Percentiles rank a stretch among this genome's conserved stretches.
Evolutionary conservation across 768 basidiomycete genomes (phyloP).

Genomic region (Tricholomella constricta): DNA sequence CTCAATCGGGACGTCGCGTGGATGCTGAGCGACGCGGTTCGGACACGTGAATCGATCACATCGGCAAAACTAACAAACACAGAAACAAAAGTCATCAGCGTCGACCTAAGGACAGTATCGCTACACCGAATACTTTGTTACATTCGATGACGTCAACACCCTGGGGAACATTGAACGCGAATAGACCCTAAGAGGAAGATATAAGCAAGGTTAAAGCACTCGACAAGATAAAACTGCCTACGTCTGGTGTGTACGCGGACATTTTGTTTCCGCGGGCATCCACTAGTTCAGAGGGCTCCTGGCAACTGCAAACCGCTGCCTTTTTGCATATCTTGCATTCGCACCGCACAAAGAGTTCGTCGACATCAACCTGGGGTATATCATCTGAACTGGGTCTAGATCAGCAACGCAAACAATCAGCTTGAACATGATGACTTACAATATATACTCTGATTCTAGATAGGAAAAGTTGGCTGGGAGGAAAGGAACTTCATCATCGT

Average conservation of each 20-base stretch:
- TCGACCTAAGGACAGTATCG: not conserved
- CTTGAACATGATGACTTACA: conserved; percentile 34
- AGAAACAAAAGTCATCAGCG: not conserved
- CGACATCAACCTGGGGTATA: conserved; percentile 16
- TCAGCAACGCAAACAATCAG: not conserved
- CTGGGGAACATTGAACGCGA: conserved; percentile 41
- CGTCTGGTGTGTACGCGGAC: conserved; percentile 48
- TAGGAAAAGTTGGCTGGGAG: conserved; percentile 49
- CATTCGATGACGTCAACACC: conserved; percentile 66
- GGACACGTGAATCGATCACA: conserved; percentile 44
- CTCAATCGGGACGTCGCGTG: conserved; percentile 58
- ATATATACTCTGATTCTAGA: conserved; percentile 52
- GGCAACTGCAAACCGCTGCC: conserved; percentile 47
- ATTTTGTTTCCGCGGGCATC: conserved; percentile 28
- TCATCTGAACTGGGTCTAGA: conserved; percentile 15
- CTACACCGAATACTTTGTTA: conserved; percentile 46
- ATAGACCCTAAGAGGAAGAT: conserved; percentile 44
- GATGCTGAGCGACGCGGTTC: conserved; percentile 64
- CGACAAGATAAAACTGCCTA: conserved; percentile 15
- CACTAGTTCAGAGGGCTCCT: conserved; percentile 41
- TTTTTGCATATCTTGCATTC: conserved; percentile 41
- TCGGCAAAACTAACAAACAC: conserved; percentile 39
- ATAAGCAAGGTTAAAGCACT: not conserved
- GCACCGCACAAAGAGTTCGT: conserved; percentile 44
- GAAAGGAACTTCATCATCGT: conserved; percentile 46